These are phyloP conservation scores for Dendrocalamus sinicus DNA, from an alignment of 176 grass and related monocot genomes.

Conservation along the genomic window DNA sequence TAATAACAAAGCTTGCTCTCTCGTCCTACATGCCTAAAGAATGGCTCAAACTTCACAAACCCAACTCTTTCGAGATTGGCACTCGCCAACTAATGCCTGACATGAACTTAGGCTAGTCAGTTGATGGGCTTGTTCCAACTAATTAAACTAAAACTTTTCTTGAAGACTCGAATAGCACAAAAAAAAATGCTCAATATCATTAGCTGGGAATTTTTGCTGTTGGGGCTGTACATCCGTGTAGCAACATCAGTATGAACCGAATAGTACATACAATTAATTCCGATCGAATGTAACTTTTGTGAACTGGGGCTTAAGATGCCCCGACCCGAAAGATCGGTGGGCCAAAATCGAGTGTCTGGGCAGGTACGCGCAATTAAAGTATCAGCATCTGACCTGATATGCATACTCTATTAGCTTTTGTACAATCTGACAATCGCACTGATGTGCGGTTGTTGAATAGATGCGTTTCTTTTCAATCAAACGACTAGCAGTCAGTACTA, in stretches of 20 bases:
- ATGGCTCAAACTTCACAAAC: slow-evolving; percentile 5
- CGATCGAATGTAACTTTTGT: background rate
- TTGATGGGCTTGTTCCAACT: slow-evolving; percentile 42
- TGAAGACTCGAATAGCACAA: slow-evolving; percentile 32
- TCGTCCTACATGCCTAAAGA: slow-evolving; percentile 29
- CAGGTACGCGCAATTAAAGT: background rate
- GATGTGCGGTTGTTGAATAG: slow-evolving; percentile 22
- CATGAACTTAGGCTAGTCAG: slow-evolving; percentile 3
- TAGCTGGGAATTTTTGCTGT: background rate
- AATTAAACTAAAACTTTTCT: slow-evolving; percentile 48
- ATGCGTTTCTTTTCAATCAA: background rate
- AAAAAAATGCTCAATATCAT: background rate
- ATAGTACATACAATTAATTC: background rate
- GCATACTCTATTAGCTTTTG: background rate
- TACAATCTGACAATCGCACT: background rate
- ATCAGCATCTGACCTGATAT: too few species aligned
- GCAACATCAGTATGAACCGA: background rate
- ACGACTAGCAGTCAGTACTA: background rate
- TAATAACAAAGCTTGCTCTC: slow-evolving; percentile 21
- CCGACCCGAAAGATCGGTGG: slow-evolving; percentile 4
- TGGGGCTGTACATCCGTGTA: background rate
- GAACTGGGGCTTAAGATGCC: background rate
- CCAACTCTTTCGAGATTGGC: slow-evolving; percentile 25
- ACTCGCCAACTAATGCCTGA: slow-evolving; percentile 48
- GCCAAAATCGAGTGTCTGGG: background rate